A percentile compares a stretch with the other conserved stretches of the same genome.
These are phyloP conservation scores for Tetraselmis striata DNA, from an alignment of 139 green algal species.

Conservation along the genomic window DNA sequence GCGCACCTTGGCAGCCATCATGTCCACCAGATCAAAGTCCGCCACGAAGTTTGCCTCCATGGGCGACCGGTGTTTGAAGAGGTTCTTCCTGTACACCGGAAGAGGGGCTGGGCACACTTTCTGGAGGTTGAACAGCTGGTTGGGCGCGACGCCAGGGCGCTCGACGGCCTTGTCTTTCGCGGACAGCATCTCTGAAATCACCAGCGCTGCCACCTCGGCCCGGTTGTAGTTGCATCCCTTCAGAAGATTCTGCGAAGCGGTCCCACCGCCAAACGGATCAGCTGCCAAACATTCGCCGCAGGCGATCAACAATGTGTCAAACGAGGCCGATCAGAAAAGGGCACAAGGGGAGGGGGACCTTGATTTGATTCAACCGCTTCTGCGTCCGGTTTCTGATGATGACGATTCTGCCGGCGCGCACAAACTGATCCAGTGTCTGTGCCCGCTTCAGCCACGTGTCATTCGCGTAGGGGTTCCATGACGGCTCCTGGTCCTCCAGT, in stretches of 20 bases:
- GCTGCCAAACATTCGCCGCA: too few species aligned
- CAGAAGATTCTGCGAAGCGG: neutral
- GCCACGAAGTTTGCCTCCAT: slow-evolving; percentile 30
- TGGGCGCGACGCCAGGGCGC: slow-evolving; percentile 15
- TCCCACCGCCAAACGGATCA: too few species aligned
- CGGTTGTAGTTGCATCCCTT: neutral
- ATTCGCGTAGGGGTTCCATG: neutral
- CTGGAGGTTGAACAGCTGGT: slow-evolving; percentile 25
- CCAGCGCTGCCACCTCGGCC: neutral
- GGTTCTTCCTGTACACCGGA: neutral
- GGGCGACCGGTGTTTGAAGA: slow-evolving; percentile 10
- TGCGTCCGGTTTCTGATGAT: neutral
- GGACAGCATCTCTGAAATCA: neutral
- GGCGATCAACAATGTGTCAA: too few species aligned
- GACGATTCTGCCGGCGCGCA: neutral
- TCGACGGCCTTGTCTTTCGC: slow-evolving; percentile 1
- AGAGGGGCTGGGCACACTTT: slow-evolving; percentile 10
- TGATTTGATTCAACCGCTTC: neutral
- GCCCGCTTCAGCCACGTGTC: slow-evolving; percentile 4
- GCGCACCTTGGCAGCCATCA: slow-evolving; percentile 22
- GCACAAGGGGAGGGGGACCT: too few species aligned
- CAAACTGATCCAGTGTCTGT: neutral
- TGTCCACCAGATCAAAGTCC: slow-evolving; percentile 40
- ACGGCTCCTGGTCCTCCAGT: slow-evolving; percentile 2
- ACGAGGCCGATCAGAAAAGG: too few species aligned